A percentile compares a stretch with the other conserved stretches of the same genome.
Conservation (phyloP, 106 monocot genomes). For the Dendrobium chrysotoxum region DNA sequence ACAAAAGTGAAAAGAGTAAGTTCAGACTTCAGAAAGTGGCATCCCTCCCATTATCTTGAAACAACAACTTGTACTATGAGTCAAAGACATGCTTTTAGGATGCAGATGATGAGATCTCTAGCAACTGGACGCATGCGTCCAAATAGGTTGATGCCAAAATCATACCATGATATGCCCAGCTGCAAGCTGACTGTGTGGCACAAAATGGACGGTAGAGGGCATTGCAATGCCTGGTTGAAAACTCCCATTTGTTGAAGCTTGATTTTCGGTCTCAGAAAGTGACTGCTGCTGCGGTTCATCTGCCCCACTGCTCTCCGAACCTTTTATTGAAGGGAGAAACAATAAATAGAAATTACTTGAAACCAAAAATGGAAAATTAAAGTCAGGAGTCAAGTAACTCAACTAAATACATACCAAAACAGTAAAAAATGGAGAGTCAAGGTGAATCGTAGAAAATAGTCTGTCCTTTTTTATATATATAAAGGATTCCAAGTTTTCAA, state of each 20-base stretch:
- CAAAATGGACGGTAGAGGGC: constrained; percentile 26
- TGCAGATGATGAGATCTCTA: not conserved
- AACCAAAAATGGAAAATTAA: not conserved
- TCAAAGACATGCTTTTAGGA: not conserved
- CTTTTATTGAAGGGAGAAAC: not conserved
- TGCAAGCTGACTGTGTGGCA: constrained; percentile 17
- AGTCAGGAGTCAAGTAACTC: not conserved
- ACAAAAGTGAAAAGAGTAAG: not conserved
- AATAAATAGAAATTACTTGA: not conserved
- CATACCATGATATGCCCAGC: constrained; percentile 28
- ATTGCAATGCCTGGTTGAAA: constrained; percentile 21
- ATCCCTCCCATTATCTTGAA: not conserved
- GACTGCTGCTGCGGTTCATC: constrained; percentile 35
- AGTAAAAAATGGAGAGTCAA: not conserved
- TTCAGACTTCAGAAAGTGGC: not conserved
- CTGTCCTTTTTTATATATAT: too few relatives aligned
- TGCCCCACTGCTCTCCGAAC: constrained; percentile 25
- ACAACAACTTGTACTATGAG: not conserved
- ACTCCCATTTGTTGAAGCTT: constrained; percentile 8
- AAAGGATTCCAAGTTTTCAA: not conserved
- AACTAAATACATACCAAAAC: constrained; percentile 3
- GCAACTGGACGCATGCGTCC: not conserved
- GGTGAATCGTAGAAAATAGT: not conserved
- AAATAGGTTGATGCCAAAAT: not conserved
- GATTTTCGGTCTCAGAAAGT: constrained; percentile 26